These are phyloP conservation scores for Cutaneotrichosporon curvatum DNA, from an alignment of 1,284 basidiomycete species.

Conservation along the genomic window DNA sequence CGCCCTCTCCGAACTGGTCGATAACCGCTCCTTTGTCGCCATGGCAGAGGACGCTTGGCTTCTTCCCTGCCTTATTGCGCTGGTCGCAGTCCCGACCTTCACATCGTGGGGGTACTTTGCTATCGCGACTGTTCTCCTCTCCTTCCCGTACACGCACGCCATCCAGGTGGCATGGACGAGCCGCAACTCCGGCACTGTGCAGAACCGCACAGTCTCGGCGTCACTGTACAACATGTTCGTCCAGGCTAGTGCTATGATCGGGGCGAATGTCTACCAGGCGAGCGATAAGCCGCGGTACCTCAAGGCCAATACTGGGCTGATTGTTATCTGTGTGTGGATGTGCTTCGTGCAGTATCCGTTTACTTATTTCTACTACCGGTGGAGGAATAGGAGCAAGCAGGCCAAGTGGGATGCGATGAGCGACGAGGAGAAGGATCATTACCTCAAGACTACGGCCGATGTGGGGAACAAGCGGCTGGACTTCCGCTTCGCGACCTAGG, in stretches of 20 bases:
- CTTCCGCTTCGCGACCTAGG: conserved; percentile 8
- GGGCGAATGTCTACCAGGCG: conserved; percentile 33
- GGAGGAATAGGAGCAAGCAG: conserved; percentile 9
- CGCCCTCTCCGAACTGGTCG: conserved; percentile 22
- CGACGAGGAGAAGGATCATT: conserved; percentile 20
- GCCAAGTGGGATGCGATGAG: conserved; percentile 28
- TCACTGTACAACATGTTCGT: conserved; percentile 38
- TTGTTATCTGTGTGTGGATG: conserved; percentile 18
- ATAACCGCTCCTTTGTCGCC: conserved; percentile 22
- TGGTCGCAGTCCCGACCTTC: conserved; percentile 16
- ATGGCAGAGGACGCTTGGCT: conserved; percentile 24
- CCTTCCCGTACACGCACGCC: conserved; percentile 24
- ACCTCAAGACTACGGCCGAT: conserved; percentile 27
- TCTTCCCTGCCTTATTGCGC: conserved; percentile 25
- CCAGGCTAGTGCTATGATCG: conserved; percentile 29
- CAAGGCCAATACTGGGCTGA: conserved; percentile 29
- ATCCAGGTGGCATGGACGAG: conserved; percentile 26
- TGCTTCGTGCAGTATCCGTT: conserved; percentile 1
- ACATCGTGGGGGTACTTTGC: conserved; percentile 16
- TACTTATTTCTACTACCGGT: conserved; percentile 2
- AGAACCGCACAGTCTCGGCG: conserved; percentile 32
- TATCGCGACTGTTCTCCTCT: conserved; percentile 13
- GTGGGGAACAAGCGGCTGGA: conserved; percentile 26
- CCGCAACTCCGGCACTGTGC: conserved; percentile 27
- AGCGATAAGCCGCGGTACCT: conserved; percentile 27